Evolutionary conservation across 2,329 filamentous ascomycete species (phyloP).

Genomic region (Cryphonectria carpinicola): DNA sequence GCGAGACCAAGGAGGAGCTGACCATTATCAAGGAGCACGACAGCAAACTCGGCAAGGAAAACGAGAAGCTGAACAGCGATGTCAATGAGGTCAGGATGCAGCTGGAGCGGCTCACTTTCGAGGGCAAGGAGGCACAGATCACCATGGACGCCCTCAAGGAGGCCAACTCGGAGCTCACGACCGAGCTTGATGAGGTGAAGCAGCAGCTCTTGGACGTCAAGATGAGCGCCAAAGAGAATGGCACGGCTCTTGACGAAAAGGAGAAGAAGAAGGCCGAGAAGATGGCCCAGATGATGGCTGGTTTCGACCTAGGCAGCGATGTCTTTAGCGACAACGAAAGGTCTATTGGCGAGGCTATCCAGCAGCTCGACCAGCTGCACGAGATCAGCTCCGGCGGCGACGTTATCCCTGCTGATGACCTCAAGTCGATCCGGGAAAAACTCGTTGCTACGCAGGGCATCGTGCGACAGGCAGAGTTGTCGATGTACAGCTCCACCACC

Average conservation of each 20-base stretch:
- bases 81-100: constrained; percentile 96
- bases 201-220: constrained; percentile 94
- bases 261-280: constrained; percentile 98
- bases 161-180: constrained; percentile 88
- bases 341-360: constrained; percentile 80
- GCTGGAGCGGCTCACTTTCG: constrained; percentile 90
- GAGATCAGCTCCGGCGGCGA: constrained; percentile 79
- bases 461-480: constrained; percentile 88
- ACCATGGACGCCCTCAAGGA: constrained; percentile 98
- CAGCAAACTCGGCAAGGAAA: constrained; percentile 81
- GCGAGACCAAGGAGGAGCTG: constrained; percentile 85
- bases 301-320: constrained; percentile 91
- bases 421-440: constrained; percentile 75
- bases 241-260: constrained; percentile 89
- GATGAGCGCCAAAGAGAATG: constrained; percentile 95
- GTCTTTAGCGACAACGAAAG: constrained; percentile 93
- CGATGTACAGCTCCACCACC: constrained; percentile 71
- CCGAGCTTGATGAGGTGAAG: constrained; percentile 92
- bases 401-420: constrained; percentile 77
- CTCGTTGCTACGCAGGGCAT: constrained; percentile 90
- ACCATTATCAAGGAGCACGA: constrained; percentile 84
- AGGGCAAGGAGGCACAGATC: constrained; percentile 95
- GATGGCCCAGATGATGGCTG: constrained; percentile 99
- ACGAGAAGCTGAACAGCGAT: constrained; percentile 82
- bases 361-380: constrained; percentile 78